Evolutionary conservation across 139 green algal species (phyloP).

Genomic region (Volvox reticuliferus): DNA sequence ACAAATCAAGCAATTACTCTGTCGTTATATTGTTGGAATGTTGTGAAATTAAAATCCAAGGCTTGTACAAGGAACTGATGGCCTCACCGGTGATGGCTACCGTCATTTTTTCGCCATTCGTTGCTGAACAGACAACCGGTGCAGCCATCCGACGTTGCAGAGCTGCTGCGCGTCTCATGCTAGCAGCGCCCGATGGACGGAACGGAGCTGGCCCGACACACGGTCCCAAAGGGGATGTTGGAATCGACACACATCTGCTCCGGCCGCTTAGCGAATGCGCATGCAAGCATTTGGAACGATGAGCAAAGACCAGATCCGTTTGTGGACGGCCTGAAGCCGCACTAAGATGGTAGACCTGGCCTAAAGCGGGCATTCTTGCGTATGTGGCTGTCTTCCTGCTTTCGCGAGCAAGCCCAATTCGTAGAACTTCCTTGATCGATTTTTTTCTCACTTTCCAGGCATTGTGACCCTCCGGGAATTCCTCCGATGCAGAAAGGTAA

Average conservation of each 20-base stretch:
- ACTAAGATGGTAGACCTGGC: neutral
- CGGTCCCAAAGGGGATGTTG: neutral
- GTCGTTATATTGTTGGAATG: too few relatives aligned
- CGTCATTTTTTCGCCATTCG: conserved; percentile 54
- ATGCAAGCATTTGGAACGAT: neutral
- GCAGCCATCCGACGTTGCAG: neutral
- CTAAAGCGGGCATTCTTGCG: conserved; percentile 4
- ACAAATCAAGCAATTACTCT: too few relatives aligned
- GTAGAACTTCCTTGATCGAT: too few relatives aligned
- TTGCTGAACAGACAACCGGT: neutral
- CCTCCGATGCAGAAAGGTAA: too few relatives aligned
- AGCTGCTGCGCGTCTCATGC: neutral
- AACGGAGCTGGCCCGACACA: conserved; percentile 4
- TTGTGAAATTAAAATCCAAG: too few relatives aligned
- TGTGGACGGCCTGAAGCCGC: neutral
- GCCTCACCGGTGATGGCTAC: conserved; percentile 61
- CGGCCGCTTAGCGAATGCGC: neutral
- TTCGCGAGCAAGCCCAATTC: too few relatives aligned
- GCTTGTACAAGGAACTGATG: neutral
- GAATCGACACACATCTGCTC: neutral
- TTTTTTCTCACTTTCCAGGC: too few relatives aligned
- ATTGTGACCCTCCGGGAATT: too few relatives aligned
- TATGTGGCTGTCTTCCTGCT: neutral
- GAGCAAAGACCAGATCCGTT: neutral
- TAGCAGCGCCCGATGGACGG: neutral